Base-by-base conservation (phyloP, 768 basidiomycete genomes). In the Leccinum uliginosum region DNA sequence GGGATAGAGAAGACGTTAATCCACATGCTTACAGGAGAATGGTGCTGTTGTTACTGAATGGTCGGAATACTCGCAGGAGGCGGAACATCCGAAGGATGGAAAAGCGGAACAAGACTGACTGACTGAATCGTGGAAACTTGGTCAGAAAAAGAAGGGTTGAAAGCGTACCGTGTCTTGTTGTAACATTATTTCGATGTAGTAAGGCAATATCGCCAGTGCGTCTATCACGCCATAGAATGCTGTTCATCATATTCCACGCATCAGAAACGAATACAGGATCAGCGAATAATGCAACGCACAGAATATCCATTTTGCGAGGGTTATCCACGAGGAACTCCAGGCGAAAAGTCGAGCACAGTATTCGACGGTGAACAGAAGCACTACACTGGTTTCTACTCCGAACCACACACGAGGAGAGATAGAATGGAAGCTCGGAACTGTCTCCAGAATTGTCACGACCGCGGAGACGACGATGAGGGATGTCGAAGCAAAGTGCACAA, bases 21-120 rank as follows among this genome's bases (percentile, higher is more conserved):
- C 9, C 15, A 48, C 24, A n/a, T 59, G 78, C 89, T 55, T 70
- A 91, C 85, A 92, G 73, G n/a, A 93, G 78, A 55, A 92, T 85
- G 15, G 87, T 89, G 62, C 85, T 85, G 59, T 86, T 91, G 65
- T 92, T 86, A 55, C 86, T 83, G 79, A 96, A 96, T 0, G 93
- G 91, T 48, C 90, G 77, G 73, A 96, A 97, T 7, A 95, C 92
- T 21, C 93, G 84, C 24, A 95, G 71, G 3, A 96, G 80, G 30
- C 93, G 86, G 71, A 95, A 94, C 74, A 92, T 93, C 38, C 93
- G 80, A 34, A 97, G 75, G 55, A 96, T 95, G 0, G 92, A 93
- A 69, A 95, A 97, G 17, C 93, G 80, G 73, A 95, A 96, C 53
- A 93, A 76, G 32, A 88, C 87, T 4, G 90, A 87, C 89, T 92